Percentiles rank a stretch among this genome's conserved stretches.
Conservation (phyloP, 352 stramenopile species). For the Phytophthora colocasiae region DNA sequence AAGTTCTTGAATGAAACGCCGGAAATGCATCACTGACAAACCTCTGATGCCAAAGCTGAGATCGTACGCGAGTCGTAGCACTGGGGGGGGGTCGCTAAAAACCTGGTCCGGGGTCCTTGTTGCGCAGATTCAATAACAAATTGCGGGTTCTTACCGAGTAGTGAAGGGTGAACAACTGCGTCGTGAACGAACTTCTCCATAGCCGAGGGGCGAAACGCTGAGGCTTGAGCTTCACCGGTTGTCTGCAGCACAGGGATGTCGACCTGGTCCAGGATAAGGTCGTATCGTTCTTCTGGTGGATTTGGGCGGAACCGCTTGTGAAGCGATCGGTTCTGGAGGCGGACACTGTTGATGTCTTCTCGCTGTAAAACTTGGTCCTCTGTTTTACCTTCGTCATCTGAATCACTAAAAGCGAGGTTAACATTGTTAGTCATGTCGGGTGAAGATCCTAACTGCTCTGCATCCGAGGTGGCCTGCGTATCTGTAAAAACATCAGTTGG, state of each 20-base stretch:
- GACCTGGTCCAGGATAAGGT: neutral
- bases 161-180: neutral
- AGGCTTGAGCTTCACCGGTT: neutral
- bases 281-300: too few relatives aligned
- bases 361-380: too few relatives aligned
- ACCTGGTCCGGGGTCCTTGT: conserved; percentile 6
- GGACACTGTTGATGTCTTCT: neutral
- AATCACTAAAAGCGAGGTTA: conserved; percentile 6
- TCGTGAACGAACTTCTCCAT: conserved; percentile 2
- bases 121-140: conserved; percentile 15
- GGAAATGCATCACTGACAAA: conserved; percentile 15
- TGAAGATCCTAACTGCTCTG: too few relatives aligned
- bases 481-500: conserved; percentile 6
- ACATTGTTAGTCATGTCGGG: neutral
- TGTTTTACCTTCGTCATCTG: neutral
- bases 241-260: neutral
- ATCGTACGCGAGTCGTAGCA: conserved; percentile 12
- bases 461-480: neutral
- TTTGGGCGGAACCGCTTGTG: neutral
- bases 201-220: conserved; percentile 5
- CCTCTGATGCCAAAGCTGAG: conserved; percentile 14
- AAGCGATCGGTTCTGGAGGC: neutral
- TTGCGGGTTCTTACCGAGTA: conserved; percentile 22
- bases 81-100: conserved; percentile 10
- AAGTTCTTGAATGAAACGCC: conserved; percentile 1